Evolutionary conservation across 768 basidiomycete genomes (phyloP), one percentile per base, ranked within the genome.

Genomic region (Hypsizygus marmoreus): DNA sequence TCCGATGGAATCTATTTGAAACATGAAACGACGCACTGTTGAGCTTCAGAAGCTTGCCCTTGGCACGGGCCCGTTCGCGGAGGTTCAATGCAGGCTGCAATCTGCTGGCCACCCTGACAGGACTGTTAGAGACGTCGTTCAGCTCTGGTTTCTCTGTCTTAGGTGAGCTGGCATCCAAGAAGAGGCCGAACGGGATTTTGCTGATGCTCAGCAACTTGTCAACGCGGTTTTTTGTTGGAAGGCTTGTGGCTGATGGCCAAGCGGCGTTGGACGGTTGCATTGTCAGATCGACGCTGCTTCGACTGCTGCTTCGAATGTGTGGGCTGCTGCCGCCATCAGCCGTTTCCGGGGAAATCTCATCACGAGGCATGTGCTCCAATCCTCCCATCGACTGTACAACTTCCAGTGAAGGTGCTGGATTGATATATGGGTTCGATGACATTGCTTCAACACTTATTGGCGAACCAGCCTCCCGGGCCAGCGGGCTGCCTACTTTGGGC

Each of bases 381-480:
- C 30, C 56, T 32, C 26, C 45, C 40, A 26, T 30, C 37, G 43
- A 45, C 37, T 45, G 43, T 30, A 44, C 24, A 19, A 19, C 48
- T 38, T 40, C 30, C 25, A 42, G 40, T 32, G 58, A 57, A 12
- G 76, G 76, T 16, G 71, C 66, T 6, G 70, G 72, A 55, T 77
- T 76, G 58, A 77, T 74, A 54, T 70, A 76, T 28, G 76, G 75
- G 47, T 77, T 75, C 23, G 59, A 53, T 30, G 46, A 44, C 22
- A 51, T 47, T 9, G 49, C 43, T 16, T 37, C 47, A 13, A 44
- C 41, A n/a, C 41, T 30, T 40, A 40, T 32, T 40, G 38, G 39
- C 42, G 51, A 37, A 11, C n/a, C n/a, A n/a, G 31, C 29, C 25
- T 45, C 32, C 45, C 43, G 41, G 4, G 47, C 37, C 43, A 53